These are phyloP conservation scores for Plasmodium malariae DNA, from an alignment of 169 alveolate species.

Conservation along the genomic window DNA sequence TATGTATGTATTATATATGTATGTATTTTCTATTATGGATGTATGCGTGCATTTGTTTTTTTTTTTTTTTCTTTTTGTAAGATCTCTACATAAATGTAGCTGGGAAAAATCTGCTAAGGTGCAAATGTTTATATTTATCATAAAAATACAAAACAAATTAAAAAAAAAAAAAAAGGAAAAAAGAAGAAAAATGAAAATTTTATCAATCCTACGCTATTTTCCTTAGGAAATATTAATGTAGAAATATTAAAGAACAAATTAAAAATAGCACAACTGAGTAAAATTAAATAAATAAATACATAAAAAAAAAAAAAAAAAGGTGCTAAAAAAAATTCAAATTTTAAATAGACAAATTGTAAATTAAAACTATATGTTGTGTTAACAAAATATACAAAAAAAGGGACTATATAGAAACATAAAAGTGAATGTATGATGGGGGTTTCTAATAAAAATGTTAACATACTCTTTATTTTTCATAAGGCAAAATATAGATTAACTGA, in stretches of 20 bases:
- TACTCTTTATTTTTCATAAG: no score
- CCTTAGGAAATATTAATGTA: background rate
- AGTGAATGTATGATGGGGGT: no score
- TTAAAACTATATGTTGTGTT: conserved; percentile 3
- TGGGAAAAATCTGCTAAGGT: no score
- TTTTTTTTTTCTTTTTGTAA: background rate
- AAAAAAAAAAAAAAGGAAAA: background rate
- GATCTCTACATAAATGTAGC: no score
- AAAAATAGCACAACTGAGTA: conserved; percentile 8
- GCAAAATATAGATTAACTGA: no score
- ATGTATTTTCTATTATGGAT: background rate
- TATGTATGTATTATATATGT: background rate
- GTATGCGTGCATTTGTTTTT: background rate
- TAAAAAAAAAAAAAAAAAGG: conserved; percentile 1
- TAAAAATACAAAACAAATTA: background rate
- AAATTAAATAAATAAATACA: conserved; percentile 1
- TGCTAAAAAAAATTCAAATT: conserved; percentile 38
- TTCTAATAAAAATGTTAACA: no score
- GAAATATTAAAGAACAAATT: conserved; percentile 28
- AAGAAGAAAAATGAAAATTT: background rate
- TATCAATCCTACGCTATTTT: background rate
- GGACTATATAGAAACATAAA: no score
- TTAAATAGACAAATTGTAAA: conserved; percentile 24
- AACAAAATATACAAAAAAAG: no score
- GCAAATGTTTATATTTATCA: no score